Percentiles rank a stretch among this genome's conserved stretches.
Conservation (phyloP, 2,329 filamentous ascomycete species). For the Raffaelea arxii region DNA sequence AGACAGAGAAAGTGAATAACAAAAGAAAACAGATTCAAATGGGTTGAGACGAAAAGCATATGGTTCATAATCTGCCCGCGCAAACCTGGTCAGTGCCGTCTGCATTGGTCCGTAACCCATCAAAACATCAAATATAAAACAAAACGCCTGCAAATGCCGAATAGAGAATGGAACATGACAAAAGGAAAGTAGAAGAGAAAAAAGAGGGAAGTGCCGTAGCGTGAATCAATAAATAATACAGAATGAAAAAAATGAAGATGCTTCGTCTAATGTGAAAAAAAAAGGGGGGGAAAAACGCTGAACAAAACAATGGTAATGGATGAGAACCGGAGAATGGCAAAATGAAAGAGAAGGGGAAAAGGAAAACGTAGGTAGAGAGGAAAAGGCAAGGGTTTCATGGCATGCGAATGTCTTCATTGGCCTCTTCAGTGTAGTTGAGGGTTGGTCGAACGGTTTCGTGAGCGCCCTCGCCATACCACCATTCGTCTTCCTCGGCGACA, state of each 20-base stretch:
- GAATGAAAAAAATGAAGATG: not conserved
- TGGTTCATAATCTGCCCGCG: no score
- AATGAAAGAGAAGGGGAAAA: not conserved
- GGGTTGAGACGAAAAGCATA: no score
- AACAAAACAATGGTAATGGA: no score
- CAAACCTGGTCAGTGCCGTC: no score
- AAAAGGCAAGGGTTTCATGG: no score
- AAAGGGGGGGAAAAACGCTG: not conserved
- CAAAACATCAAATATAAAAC: not conserved
- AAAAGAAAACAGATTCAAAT: no score
- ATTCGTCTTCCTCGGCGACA: conserved; percentile 49
- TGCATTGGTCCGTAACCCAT: no score
- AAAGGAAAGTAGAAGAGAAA: conserved; percentile 1
- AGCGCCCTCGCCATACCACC: conserved; percentile 46
- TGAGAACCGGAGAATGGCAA: not conserved
- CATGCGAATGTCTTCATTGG: conserved; percentile 23
- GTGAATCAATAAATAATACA: not conserved
- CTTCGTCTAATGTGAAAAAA: no score
- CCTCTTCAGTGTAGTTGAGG: conserved; percentile 41
- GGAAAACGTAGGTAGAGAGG: not conserved
- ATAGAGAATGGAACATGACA: conserved; percentile 3
- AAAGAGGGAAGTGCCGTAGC: not conserved
- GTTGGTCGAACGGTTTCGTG: conserved; percentile 46
- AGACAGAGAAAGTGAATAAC: not conserved
- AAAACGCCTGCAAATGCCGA: conserved; percentile 19